Percentiles rank a stretch among this genome's conserved stretches.
These are phyloP conservation scores for Eutrema yunnanense DNA, from an alignment of 345 rosid species.

Conservation along the genomic window DNA sequence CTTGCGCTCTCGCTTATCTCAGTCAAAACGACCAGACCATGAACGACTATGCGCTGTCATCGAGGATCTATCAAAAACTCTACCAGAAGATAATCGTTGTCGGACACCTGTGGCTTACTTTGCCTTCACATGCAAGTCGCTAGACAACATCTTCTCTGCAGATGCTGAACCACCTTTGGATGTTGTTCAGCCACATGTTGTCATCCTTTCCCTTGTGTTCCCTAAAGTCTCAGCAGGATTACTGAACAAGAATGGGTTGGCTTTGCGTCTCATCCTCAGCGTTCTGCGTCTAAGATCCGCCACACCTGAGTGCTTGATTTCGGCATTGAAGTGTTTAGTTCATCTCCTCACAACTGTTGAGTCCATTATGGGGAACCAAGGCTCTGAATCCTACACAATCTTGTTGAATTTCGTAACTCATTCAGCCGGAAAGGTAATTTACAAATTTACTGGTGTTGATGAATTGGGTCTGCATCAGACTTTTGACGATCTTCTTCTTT, in stretches of 20 bases:
- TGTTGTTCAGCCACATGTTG: conserved; percentile 47
- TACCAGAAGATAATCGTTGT: conserved; percentile 56
- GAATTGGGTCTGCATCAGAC: background rate
- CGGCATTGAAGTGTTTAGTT: conserved; percentile 63
- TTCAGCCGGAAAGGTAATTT: conserved; percentile 56
- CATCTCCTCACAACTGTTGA: conserved; percentile 47
- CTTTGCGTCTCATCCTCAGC: conserved; percentile 39
- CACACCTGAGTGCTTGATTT: conserved; percentile 34
- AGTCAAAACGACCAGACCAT: conserved; percentile 51
- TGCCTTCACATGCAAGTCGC: conserved; percentile 54
- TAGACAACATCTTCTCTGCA: conserved; percentile 46
- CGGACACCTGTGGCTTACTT: conserved; percentile 68
- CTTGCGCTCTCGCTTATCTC: conserved; percentile 44
- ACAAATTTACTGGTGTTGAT: background rate
- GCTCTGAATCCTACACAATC: conserved; percentile 39
- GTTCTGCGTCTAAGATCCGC: conserved; percentile 40
- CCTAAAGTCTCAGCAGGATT: conserved; percentile 45
- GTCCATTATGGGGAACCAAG: conserved; percentile 41
- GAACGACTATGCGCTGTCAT: conserved; percentile 60
- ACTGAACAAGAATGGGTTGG: conserved; percentile 45
- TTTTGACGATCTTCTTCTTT: conserved; percentile 1
- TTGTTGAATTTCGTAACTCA: conserved; percentile 44
- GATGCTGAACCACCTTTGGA: conserved; percentile 35
- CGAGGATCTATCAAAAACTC: conserved; percentile 67
- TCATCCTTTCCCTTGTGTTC: conserved; percentile 52